These are phyloP conservation scores for Fusarium tupiense DNA, from an alignment of 2,329 filamentous ascomycete genomes.

Conservation along the genomic window DNA sequence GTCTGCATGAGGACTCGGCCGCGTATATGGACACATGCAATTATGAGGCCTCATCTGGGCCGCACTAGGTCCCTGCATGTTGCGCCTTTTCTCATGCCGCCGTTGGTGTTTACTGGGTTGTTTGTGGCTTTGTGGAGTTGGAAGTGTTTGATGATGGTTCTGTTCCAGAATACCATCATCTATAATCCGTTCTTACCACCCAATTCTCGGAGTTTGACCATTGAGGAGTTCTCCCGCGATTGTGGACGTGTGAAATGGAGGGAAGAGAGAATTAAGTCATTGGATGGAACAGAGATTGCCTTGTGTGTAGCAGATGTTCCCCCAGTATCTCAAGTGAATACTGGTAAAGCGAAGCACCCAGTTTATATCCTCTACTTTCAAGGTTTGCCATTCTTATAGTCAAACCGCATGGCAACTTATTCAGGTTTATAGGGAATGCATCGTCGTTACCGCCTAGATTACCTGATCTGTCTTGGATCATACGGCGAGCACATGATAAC, in stretches of 20 bases:
- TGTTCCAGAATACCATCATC: slow-evolving; percentile 84
- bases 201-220: slow-evolving; percentile 72
- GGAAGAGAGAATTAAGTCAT: slow-evolving; percentile 67
- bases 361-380: slow-evolving; percentile 57
- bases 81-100: slow-evolving; percentile 65
- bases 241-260: slow-evolving; percentile 73
- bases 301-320: slow-evolving; percentile 63
- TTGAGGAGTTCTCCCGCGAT: slow-evolving; percentile 68
- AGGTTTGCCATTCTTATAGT: slow-evolving; percentile 28
- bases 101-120: slow-evolving; percentile 72
- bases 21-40: slow-evolving; percentile 19
- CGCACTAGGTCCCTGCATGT: slow-evolving; percentile 44
- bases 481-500: slow-evolving; percentile 56
- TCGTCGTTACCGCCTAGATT: slow-evolving; percentile 67
- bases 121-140: slow-evolving; percentile 71
- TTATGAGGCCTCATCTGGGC: slow-evolving; percentile 16
- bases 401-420: slow-evolving; percentile 12
- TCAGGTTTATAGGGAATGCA: slow-evolving; percentile 60
- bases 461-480: slow-evolving; percentile 64
- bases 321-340: background rate
- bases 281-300: slow-evolving; percentile 73
- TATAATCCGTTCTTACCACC: slow-evolving; percentile 83
- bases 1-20: slow-evolving; percentile 9
- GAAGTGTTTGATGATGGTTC: slow-evolving; percentile 77
- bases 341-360: slow-evolving; percentile 34